Evolutionary conservation across 2,329 filamentous ascomycete genomes (phyloP).

Genomic region (Trematosphaeria pertusa): DNA sequence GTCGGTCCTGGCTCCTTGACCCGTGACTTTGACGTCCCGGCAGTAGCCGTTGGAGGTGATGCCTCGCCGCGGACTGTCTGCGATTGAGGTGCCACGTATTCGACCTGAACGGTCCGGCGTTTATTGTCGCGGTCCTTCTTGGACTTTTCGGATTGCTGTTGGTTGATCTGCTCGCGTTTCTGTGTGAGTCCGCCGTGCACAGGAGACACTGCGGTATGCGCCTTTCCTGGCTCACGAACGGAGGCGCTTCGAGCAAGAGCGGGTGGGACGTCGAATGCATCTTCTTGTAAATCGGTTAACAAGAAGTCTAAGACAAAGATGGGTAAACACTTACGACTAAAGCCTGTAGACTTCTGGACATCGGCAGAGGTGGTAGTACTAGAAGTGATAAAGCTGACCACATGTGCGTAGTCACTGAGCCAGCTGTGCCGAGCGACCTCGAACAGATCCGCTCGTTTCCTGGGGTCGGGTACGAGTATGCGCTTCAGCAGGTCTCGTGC

Average conservation of each 20-base stretch:
- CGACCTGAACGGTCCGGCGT: constrained; percentile 92
- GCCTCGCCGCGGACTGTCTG: constrained; percentile 77
- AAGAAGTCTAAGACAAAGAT: constrained; percentile 1
- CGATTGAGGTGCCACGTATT: constrained; percentile 92
- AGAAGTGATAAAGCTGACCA: constrained; percentile 96
- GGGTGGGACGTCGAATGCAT: constrained; percentile 65
- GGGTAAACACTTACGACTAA: constrained; percentile 56
- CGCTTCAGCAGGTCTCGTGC: constrained; percentile 89
- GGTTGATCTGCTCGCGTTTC: constrained; percentile 77
- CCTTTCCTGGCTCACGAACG: constrained; percentile 83
- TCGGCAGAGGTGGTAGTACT: constrained; percentile 87
- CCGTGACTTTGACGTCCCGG: constrained; percentile 56
- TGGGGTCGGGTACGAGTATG: constrained; percentile 92
- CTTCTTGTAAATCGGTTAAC: constrained; percentile 47
- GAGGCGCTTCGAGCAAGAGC: constrained; percentile 85
- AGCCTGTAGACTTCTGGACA: constrained; percentile 79
- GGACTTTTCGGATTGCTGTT: constrained; percentile 68
- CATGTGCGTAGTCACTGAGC: constrained; percentile 95
- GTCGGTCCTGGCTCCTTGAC: constrained; percentile 63
- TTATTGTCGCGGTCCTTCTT: constrained; percentile 81
- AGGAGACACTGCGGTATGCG: constrained; percentile 56
- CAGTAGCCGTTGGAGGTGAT: constrained; percentile 43
- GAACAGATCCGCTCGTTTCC: constrained; percentile 93
- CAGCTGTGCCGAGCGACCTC: constrained; percentile 98
- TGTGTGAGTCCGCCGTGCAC: constrained; percentile 67